Conservation (phyloP, 768 basidiomycete genomes). For the Leccinum pellstonianum region DNA sequence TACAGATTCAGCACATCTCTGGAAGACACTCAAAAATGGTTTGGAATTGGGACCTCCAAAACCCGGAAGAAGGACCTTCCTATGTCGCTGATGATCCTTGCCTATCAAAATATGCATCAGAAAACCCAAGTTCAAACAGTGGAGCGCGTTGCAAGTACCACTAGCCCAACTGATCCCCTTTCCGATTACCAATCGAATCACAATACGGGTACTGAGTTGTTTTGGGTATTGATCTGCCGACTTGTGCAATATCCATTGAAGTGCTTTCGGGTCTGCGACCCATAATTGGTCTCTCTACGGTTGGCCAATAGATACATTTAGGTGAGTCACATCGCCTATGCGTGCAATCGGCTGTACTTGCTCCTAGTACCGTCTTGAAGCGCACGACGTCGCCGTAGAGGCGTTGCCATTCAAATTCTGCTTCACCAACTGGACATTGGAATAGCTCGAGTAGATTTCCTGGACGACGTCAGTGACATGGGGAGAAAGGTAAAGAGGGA, state of each 20-base stretch:
- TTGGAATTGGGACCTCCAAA: conserved; percentile 51
- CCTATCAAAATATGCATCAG: conserved; percentile 18
- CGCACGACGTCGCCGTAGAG: conserved; percentile 31
- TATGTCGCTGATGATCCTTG: conserved; percentile 50
- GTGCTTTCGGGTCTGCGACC: conserved; percentile 48
- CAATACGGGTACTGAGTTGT: conserved; percentile 25
- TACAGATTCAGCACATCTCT: conserved; percentile 33
- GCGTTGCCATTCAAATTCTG: conserved; percentile 32
- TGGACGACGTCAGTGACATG: conserved; percentile 16
- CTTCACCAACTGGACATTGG: conserved; percentile 24
- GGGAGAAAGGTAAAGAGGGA: neutral
- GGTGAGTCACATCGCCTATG: neutral
- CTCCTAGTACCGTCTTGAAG: conserved; percentile 30
- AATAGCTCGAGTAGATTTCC: conserved; percentile 33
- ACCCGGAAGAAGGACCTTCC: conserved; percentile 54
- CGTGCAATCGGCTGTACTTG: conserved; percentile 1
- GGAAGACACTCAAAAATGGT: conserved; percentile 50
- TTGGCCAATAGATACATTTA: neutral
- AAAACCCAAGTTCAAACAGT: neutral
- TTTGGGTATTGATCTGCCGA: conserved; percentile 45
- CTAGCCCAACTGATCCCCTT: neutral
- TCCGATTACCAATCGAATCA: neutral
- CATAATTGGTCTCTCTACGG: conserved; percentile 45
- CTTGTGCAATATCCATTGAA: conserved; percentile 40
- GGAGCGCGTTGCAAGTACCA: neutral